phyloP scores from a whole-genome alignment of 495 filamentous ascomycete genomes.

The Hypoxylon crocopeplum region DNA sequence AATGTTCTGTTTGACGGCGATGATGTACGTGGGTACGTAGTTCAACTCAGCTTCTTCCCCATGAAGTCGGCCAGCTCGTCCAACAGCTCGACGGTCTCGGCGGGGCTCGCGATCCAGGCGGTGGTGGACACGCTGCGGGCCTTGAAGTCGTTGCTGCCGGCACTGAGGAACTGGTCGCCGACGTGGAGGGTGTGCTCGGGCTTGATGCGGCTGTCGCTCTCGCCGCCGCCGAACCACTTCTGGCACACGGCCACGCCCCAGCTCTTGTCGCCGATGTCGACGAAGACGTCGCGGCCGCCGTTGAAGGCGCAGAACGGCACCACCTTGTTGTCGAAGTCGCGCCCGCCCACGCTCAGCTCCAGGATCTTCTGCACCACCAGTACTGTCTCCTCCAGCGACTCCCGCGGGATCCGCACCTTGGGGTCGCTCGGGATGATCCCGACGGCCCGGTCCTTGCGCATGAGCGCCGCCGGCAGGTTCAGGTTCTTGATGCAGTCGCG shows the following conservation, averaged over 20 bases:
- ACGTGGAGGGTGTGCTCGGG: constrained; percentile 76
- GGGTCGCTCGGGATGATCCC: constrained; percentile 75
- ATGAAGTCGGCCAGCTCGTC: constrained; percentile 76
- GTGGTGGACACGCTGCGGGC: constrained; percentile 70
- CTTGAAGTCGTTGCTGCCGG: constrained; percentile 97
- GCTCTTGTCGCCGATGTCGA: constrained; percentile 97
- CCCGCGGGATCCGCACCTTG: constrained; percentile 74
- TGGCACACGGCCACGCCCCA: constrained; percentile 94
- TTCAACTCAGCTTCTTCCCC: constrained; percentile 53
- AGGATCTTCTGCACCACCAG: constrained; percentile 90
- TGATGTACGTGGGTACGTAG: neutral
- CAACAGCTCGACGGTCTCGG: constrained; percentile 85
- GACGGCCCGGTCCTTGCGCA: constrained; percentile 93
- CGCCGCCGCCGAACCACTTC: constrained; percentile 79
- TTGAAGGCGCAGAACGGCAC: constrained; percentile 99
- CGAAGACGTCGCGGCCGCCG: constrained; percentile 95
- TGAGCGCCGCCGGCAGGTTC: constrained; percentile 73
- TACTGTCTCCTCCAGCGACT: constrained; percentile 94
- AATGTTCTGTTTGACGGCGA: neutral
- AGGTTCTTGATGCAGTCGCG: constrained; percentile 79
- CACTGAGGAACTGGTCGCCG: constrained; percentile 94
- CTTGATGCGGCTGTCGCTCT: constrained; percentile 44
- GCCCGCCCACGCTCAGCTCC: constrained; percentile 67
- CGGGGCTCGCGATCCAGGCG: constrained; percentile 90
- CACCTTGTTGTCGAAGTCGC: constrained; percentile 47